Percentiles rank a stretch among this genome's conserved stretches.
These are phyloP conservation scores for Cercophora scortea DNA, from an alignment of 495 filamentous ascomycete species.

Conservation along the genomic window DNA sequence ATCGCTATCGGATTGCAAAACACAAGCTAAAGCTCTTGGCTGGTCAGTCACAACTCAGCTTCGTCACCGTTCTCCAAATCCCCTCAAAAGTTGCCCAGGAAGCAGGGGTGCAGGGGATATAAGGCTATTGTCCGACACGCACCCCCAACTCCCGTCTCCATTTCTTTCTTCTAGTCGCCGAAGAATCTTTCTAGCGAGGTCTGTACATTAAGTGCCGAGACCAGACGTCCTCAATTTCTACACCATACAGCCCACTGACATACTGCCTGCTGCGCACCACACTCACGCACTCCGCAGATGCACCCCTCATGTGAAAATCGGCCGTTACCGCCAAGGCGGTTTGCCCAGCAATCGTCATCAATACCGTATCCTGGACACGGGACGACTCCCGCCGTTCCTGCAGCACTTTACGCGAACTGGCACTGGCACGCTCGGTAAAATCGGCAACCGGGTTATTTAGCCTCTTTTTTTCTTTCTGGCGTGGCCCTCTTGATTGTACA, in stretches of 20 bases:
- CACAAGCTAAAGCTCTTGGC: too few species aligned
- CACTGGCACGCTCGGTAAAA: constrained; percentile 18
- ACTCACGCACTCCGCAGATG: background rate
- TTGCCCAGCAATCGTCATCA: background rate
- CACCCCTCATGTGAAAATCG: background rate
- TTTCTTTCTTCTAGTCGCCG: background rate
- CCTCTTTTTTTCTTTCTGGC: constrained; percentile 12
- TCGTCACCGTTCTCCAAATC: too few species aligned
- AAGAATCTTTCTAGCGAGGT: background rate
- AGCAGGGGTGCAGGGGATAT: too few species aligned
- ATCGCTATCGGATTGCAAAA: too few species aligned
- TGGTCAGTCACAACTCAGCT: too few species aligned
- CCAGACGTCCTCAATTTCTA: too few species aligned
- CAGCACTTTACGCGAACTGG: constrained; percentile 3
- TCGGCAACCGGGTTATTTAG: constrained; percentile 25
- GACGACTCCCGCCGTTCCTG: constrained; percentile 16
- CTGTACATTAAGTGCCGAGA: constrained; percentile 13
- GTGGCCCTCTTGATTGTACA: background rate
- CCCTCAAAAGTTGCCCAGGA: too few species aligned
- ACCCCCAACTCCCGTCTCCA: background rate
- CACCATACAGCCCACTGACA: too few species aligned
- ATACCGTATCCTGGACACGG: constrained; percentile 2
- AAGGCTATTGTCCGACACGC: too few species aligned
- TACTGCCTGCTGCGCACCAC: too few species aligned
- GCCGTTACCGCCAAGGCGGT: constrained; percentile 18